Evolutionary conservation across 208 protist genomes (phyloP).

Genomic region (Acanthamoeba lenticulata): DNA sequence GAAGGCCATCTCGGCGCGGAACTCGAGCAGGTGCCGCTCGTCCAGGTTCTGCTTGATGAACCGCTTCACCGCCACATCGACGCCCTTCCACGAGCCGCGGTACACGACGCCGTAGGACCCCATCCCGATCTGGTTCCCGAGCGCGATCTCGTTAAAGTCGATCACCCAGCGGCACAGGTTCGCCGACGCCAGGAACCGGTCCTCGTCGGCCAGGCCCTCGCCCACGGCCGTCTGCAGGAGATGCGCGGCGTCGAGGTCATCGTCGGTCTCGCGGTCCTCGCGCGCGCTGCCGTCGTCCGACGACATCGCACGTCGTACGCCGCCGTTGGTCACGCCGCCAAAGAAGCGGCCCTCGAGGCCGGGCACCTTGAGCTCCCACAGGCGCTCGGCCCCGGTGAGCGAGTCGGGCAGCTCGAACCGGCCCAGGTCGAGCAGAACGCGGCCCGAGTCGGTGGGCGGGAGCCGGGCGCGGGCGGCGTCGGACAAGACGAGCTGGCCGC

Average conservation of each 20-base stretch:
- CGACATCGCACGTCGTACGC: not conserved
- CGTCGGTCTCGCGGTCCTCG: not conserved
- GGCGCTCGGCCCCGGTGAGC: not conserved
- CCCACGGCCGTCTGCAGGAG: slow-evolving; percentile 3
- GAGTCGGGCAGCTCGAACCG: not conserved
- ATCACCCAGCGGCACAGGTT: slow-evolving; percentile 47
- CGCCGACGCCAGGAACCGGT: slow-evolving; percentile 21
- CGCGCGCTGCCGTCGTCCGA: not conserved
- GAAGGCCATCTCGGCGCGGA: slow-evolving; percentile 57
- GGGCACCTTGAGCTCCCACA: not conserved
- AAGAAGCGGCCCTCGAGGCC: slow-evolving; percentile 3
- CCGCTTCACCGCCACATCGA: slow-evolving; percentile 59
- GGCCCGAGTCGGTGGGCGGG: not conserved
- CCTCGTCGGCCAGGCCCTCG: not conserved
- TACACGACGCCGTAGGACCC: slow-evolving; percentile 48
- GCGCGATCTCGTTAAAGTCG: not conserved
- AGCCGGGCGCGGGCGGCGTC: not conserved
- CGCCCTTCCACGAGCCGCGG: slow-evolving; percentile 10
- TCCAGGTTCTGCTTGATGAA: slow-evolving; percentile 65
- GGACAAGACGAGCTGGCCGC: slow-evolving; percentile 11
- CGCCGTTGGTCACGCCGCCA: not conserved
- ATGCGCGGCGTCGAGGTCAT: not conserved
- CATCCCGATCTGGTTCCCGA: slow-evolving; percentile 25
- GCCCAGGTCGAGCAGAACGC: not conserved
- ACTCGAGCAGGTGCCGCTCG: slow-evolving; percentile 42